Evolutionary conservation across 2,329 filamentous ascomycete genomes (phyloP).

Genomic region (Colletotrichum theobromicola): DNA sequence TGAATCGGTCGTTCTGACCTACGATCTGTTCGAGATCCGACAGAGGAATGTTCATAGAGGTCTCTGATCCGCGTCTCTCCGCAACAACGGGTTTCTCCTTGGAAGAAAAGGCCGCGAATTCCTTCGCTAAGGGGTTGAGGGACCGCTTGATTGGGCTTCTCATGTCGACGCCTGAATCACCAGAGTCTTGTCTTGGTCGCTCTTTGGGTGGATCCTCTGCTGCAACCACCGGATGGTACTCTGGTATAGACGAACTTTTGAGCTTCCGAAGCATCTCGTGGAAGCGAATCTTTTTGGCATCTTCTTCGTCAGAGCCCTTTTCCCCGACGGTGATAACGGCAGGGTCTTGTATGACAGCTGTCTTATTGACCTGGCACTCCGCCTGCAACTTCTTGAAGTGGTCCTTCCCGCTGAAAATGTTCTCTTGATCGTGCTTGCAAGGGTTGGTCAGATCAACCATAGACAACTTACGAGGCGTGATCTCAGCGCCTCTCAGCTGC

Average conservation of each 20-base stretch:
- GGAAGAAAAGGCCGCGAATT: not conserved
- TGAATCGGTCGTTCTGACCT: not conserved
- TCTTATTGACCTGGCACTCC: not conserved
- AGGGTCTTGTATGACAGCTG: constrained; percentile 6
- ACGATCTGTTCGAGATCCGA: constrained; percentile 4
- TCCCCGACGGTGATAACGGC: not conserved
- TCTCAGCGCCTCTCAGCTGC: not conserved
- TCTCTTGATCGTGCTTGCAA: not conserved
- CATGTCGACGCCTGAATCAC: not conserved
- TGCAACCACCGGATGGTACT: not conserved
- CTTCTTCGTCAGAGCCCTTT: not conserved
- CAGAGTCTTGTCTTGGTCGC: not conserved
- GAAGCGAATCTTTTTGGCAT: not conserved
- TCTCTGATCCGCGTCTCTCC: constrained; percentile 1
- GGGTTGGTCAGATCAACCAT: not conserved
- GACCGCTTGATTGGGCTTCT: not conserved
- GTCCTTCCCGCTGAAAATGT: not conserved
- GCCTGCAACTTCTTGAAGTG: not conserved
- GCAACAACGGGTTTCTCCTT: not conserved
- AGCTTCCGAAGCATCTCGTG: constrained; percentile 13
- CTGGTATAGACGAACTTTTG: not conserved
- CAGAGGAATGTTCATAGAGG: constrained; percentile 9
- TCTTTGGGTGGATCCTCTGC: not conserved
- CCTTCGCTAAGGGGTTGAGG: constrained; percentile 19
- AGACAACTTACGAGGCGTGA: constrained; percentile 11